Evolutionary conservation across 306 rosid species (phyloP), one percentile per base, ranked within the genome.

Genomic region (Cajanus cajan): DNA sequence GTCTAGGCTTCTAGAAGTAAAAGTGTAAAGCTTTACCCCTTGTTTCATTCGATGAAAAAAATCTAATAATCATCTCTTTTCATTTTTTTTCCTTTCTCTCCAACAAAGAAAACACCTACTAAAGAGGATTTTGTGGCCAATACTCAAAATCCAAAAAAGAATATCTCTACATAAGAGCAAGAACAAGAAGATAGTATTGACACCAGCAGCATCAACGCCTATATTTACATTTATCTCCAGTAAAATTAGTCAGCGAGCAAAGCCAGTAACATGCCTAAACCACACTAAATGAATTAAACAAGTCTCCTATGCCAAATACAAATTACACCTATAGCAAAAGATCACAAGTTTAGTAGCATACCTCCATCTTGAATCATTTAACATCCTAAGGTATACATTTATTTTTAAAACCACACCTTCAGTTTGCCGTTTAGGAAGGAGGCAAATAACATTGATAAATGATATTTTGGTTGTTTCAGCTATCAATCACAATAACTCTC

Each of bases 71-170:
- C n/a, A n/a, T n/a, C n/a, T n/a, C n/a, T n/a, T n/a, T n/a, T n/a
- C n/a, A 57, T 13, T 16, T 0, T 59, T 1, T 13, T 22, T 22
- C 34, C 34, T 28, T 39, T 8, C 19, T n/a, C 28, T 21, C 40
- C 13, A 59, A 59, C 40, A 59, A n/a, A n/a, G n/a, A n/a, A n/a
- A n/a, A n/a, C n/a, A n/a, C n/a, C n/a, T n/a, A n/a, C n/a, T n/a
- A n/a, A 41, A 54, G 62, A 28, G 6, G 16, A 10, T 31, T 62
- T 62, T n/a, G 19, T 10, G 50, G 18, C 19, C 34, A 48, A 44
- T 7, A 24, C 15, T n/a, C 24, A 71, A 80, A 61, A 80, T 48
- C 21, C 36, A 71, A 41, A 69, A n/a, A n/a, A n/a, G n/a, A n/a
- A n/a, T n/a, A n/a, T n/a, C n/a, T n/a, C n/a, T n/a, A 31, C 44